phyloP scores from a whole-genome alignment of 495 filamentous ascomycete genomes.

The Apiosordaria backusii region DNA sequence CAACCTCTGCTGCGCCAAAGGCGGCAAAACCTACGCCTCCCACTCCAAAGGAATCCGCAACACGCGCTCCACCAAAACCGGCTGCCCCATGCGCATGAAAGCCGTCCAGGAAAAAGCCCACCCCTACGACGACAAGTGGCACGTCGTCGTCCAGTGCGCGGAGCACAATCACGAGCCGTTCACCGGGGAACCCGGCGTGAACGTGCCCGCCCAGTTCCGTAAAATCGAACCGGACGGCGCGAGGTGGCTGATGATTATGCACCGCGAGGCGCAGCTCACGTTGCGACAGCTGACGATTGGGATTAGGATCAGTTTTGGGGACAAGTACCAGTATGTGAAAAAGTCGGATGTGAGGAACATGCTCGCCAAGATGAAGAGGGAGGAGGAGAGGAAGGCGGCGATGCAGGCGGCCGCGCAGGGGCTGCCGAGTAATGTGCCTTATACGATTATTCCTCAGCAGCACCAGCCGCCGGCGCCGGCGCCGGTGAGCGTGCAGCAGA shows the following conservation, averaged over 20 bases:
- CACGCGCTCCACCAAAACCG: conserved; percentile 32
- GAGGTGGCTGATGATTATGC: conserved; percentile 38
- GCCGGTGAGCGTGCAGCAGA: conserved; percentile 23
- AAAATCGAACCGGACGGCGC: conserved; percentile 36
- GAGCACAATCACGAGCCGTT: conserved; percentile 40
- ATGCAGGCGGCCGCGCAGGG: conserved; percentile 21
- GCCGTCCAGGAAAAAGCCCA: conserved; percentile 34
- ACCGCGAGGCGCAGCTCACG: conserved; percentile 33
- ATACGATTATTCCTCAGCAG: conserved; percentile 29
- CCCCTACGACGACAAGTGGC: conserved; percentile 39
- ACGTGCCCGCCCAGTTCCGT: conserved; percentile 35
- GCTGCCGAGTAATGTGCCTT: conserved; percentile 24
- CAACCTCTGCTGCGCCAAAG: conserved; percentile 38
- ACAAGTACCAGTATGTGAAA: conserved; percentile 41
- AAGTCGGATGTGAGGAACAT: conserved; percentile 34
- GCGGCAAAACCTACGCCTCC: conserved; percentile 34
- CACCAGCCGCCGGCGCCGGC: conserved; percentile 30
- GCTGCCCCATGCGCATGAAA: conserved; percentile 36
- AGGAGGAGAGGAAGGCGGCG: conserved; percentile 32
- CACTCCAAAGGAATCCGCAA: conserved; percentile 32
- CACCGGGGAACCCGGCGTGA: conserved; percentile 30
- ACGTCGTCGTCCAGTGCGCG: conserved; percentile 33
- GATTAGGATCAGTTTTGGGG: conserved; percentile 34
- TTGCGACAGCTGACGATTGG: conserved; percentile 37
- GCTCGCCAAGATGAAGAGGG: conserved; percentile 36